Percentiles rank a stretch among this genome's conserved stretches.
phyloP scores from a whole-genome alignment of 257 asterid species.

The Jaltomata sinuosa region DNA sequence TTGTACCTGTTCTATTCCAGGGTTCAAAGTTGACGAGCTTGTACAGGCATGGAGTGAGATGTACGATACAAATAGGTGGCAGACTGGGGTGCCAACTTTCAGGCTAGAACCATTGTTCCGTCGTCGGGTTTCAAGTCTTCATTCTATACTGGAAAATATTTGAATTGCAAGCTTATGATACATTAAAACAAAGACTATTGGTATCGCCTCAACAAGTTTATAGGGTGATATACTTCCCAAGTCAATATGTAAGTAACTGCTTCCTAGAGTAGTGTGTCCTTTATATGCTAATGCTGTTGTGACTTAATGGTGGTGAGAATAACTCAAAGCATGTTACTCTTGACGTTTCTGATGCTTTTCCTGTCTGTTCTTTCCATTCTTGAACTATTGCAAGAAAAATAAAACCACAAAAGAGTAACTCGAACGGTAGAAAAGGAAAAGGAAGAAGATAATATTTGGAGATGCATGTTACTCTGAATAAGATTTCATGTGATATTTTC shows the following conservation, averaged over 20 bases:
- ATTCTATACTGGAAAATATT: conserved; percentile 57
- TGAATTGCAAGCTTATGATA: conserved; percentile 17
- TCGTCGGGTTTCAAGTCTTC: conserved; percentile 65
- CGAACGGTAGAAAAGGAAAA: neutral
- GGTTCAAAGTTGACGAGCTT: conserved; percentile 90
- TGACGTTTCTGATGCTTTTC: neutral
- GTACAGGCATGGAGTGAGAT: conserved; percentile 99
- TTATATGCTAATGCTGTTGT: neutral
- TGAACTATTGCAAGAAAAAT: neutral
- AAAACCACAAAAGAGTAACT: neutral
- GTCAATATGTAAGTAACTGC: neutral
- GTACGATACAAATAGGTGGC: conserved; percentile 90
- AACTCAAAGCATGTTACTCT: neutral
- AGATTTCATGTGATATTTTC: neutral
- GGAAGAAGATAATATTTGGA: neutral
- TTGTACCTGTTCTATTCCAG: conserved; percentile 21
- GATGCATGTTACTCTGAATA: neutral
- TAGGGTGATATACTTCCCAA: neutral
- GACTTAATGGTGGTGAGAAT: neutral
- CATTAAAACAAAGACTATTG: neutral
- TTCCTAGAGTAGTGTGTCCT: neutral
- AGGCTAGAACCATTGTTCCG: conserved; percentile 76
- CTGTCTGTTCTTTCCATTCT: neutral
- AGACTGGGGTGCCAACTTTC: conserved; percentile 51
- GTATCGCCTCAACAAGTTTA: neutral